Evolutionary conservation across 768 basidiomycete species (phyloP), one percentile per base, ranked within the genome.

Genomic region (Hebeloma cylindrosporum): DNA sequence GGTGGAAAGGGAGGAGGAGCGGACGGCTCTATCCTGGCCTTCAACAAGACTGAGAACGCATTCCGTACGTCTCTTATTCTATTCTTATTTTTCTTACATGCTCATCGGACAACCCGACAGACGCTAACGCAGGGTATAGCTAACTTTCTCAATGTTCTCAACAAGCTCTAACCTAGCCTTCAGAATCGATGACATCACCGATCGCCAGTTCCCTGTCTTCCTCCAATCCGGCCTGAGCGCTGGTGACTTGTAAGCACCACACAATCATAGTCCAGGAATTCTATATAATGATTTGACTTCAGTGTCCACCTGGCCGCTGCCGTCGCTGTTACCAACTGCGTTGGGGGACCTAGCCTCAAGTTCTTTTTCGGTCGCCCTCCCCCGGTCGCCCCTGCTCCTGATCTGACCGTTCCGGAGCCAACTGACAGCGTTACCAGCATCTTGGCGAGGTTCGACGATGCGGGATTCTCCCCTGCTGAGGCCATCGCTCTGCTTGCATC

Each of bases 321-420:
- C 6, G 61, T 67, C 38, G 61, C 60, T 18, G 52, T 58, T 33
- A 53, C 59, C 44, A 70, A 69, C 57, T 70, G 69, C 49, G n/a
- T n/a, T n/a, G n/a, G n/a, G n/a, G n/a, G n/a, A n/a, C n/a, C n/a
- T n/a, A n/a, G n/a, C n/a, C n/a, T n/a, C n/a, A n/a, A n/a, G n/a
- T n/a, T n/a, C n/a, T n/a, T n/a, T n/a, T n/a, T n/a, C n/a, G n/a
- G n/a, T n/a, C n/a, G n/a, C n/a, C n/a, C n/a, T n/a, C n/a, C n/a
- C n/a, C n/a, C n/a, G n/a, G n/a, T n/a, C n/a, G n/a, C n/a, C n/a
- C n/a, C n/a, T n/a, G n/a, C n/a, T n/a, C n/a, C n/a, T n/a, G n/a
- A n/a, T n/a, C n/a, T n/a, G n/a, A n/a, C n/a, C n/a, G n/a, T n/a
- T n/a, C n/a, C n/a, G n/a, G n/a, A n/a, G n/a, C n/a, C n/a, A n/a